These are phyloP conservation scores for Malus fusca DNA, from an alignment of 306 rosid genomes.

Conservation along the genomic window DNA sequence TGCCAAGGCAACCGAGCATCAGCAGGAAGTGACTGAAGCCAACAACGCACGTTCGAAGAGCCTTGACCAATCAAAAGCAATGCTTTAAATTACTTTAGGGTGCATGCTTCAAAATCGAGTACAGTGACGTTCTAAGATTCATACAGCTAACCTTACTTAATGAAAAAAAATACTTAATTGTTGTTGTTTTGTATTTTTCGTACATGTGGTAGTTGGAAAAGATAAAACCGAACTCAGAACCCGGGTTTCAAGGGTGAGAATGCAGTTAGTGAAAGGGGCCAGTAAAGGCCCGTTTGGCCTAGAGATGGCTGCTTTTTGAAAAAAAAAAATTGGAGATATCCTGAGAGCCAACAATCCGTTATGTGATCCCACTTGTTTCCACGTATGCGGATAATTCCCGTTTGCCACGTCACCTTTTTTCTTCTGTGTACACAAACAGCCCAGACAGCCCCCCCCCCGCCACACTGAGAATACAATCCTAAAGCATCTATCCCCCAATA, in stretches of 20 bases:
- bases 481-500: not conserved
- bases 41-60: too few species aligned
- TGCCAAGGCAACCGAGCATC: not conserved
- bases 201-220: too few species aligned
- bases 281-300: not conserved
- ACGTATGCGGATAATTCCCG: constrained; percentile 35
- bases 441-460: not conserved
- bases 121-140: too few species aligned
- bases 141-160: rapidly evolving
- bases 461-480: not conserved
- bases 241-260: too few species aligned
- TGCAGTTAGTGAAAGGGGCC: not conserved
- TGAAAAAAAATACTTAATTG: too few species aligned
- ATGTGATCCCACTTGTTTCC: constrained; percentile 36
- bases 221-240: too few species aligned
- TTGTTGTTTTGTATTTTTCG: too few species aligned
- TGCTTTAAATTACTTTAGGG: too few species aligned
- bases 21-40: too few species aligned
- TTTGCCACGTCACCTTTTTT: constrained; percentile 28
- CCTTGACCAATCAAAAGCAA: too few species aligned
- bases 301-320: not conserved
- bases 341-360: not conserved
- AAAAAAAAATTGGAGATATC: not conserved
- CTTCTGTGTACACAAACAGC: not conserved
- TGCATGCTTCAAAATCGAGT: too few species aligned